These are phyloP conservation scores for Leishmania arabica DNA, from an alignment of 208 protist genomes.

Conservation along the genomic window DNA sequence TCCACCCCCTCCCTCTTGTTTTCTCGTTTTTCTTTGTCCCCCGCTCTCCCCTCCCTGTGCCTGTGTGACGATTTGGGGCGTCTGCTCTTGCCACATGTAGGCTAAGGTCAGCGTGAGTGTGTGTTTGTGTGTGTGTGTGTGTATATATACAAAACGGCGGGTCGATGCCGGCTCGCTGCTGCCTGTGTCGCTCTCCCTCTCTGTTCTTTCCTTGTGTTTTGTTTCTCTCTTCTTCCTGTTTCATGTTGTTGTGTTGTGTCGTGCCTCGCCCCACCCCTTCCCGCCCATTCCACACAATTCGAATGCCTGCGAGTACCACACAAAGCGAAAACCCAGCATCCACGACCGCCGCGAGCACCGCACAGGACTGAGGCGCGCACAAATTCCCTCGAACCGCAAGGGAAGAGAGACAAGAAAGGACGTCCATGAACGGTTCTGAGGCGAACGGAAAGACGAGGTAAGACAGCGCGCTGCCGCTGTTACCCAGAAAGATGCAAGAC, in stretches of 20 bases:
- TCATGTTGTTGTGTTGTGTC: neutral
- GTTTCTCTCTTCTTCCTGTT: neutral
- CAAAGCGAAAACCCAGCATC: too few species aligned
- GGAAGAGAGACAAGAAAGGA: neutral
- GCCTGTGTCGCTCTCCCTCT: neutral
- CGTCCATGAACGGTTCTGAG: neutral
- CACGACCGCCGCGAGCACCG: too few species aligned
- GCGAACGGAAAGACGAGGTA: neutral
- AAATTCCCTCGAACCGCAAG: neutral
- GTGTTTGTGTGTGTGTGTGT: too few species aligned
- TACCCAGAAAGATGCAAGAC: too few species aligned
- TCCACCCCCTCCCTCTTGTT: conserved; percentile 1
- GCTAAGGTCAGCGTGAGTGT: too few species aligned
- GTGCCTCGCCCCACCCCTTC: too few species aligned
- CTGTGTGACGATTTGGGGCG: neutral
- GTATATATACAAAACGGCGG: too few species aligned
- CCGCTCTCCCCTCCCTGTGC: neutral
- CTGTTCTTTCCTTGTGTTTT: neutral
- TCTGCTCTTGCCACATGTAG: neutral
- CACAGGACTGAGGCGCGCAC: too few species aligned
- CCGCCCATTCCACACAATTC: neutral
- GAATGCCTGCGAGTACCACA: neutral
- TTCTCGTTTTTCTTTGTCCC: neutral
- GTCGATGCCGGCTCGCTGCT: neutral
- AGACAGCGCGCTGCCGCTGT: neutral